These are phyloP conservation scores for Crotalaria pallida DNA, from an alignment of 306 rosid species.

Conservation along the genomic window DNA sequence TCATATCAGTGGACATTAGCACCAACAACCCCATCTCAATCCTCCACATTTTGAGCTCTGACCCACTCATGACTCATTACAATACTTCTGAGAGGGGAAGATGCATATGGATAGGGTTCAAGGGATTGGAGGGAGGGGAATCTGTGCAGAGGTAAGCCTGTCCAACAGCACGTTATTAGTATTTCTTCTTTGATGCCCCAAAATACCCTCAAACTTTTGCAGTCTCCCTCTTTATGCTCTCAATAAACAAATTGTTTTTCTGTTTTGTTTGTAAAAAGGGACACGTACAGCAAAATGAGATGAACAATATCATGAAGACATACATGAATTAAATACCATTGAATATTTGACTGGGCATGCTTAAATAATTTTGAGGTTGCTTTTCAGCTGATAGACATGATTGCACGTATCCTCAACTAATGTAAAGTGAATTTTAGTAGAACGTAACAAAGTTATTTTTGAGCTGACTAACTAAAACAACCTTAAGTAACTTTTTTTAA, in stretches of 20 bases:
- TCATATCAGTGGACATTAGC: constrained; percentile 23
- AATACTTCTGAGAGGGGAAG: neutral
- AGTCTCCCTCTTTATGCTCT: constrained; percentile 15
- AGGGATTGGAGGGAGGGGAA: constrained; percentile 54
- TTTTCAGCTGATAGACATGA: constrained; percentile 38
- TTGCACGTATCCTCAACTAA: constrained; percentile 35
- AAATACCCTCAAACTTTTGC: constrained; percentile 38
- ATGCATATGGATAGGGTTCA: constrained; percentile 33
- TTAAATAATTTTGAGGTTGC: constrained; percentile 12
- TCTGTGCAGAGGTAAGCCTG: constrained; percentile 50
- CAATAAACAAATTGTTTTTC: constrained; percentile 17
- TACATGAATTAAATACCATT: constrained; percentile 23
- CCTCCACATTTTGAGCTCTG: constrained; percentile 25
- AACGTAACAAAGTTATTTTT: constrained; percentile 12
- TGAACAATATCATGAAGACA: constrained; percentile 9
- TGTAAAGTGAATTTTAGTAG: constrained; percentile 21
- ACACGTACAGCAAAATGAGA: constrained; percentile 26
- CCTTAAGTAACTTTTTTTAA: neutral
- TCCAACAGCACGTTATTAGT: constrained; percentile 60
- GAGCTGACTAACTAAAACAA: constrained; percentile 19
- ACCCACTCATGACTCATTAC: constrained; percentile 10
- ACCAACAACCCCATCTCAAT: neutral
- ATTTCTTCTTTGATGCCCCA: constrained; percentile 34
- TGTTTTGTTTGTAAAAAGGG: neutral
- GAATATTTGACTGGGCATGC: neutral